These are phyloP conservation scores for Leucocoprinus leucothites DNA, from an alignment of 768 basidiomycete genomes.

Conservation along the genomic window DNA sequence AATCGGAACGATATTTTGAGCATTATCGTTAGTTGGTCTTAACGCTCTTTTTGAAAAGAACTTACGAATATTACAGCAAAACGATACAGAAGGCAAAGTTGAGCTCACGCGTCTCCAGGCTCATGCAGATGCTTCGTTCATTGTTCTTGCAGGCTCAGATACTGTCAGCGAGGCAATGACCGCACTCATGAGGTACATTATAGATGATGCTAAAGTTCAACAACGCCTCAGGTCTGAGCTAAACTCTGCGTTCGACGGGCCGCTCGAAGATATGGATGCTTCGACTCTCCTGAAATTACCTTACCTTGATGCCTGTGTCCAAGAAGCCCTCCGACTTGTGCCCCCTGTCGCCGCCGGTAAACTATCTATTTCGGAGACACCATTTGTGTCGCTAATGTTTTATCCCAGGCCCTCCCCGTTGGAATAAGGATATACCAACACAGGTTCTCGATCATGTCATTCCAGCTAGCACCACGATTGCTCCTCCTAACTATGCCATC, in stretches of 20 bases:
- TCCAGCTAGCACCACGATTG: constrained; percentile 1
- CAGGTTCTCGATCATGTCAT: constrained; percentile 4
- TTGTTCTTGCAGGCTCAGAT: constrained; percentile 21
- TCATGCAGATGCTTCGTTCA: constrained; percentile 19
- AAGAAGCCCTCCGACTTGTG: constrained; percentile 20
- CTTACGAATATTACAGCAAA: constrained; percentile 16
- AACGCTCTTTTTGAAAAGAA: neutral
- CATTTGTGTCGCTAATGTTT: neutral
- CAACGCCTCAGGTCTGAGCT: constrained; percentile 14
- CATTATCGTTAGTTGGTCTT: constrained; percentile 17
- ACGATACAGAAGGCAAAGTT: neutral
- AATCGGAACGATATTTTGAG: constrained; percentile 17
- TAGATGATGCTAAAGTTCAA: constrained; percentile 8
- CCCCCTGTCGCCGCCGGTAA: constrained; percentile 21
- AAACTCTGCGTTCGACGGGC: constrained; percentile 6
- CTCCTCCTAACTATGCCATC: constrained; percentile 6
- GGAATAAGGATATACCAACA: neutral
- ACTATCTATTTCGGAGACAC: neutral
- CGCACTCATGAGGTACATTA: constrained; percentile 17
- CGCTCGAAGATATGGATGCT: constrained; percentile 15
- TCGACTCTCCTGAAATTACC: constrained; percentile 13
- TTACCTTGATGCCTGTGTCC: constrained; percentile 22
- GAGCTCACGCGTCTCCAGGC: constrained; percentile 16
- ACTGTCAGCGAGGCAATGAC: constrained; percentile 17
- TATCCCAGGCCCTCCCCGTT: neutral